Evolutionary conservation across 192 early-diverging fungal genomes (phyloP), one percentile per base, ranked within the genome.

Genomic region (Backusella liffmaniae): DNA sequence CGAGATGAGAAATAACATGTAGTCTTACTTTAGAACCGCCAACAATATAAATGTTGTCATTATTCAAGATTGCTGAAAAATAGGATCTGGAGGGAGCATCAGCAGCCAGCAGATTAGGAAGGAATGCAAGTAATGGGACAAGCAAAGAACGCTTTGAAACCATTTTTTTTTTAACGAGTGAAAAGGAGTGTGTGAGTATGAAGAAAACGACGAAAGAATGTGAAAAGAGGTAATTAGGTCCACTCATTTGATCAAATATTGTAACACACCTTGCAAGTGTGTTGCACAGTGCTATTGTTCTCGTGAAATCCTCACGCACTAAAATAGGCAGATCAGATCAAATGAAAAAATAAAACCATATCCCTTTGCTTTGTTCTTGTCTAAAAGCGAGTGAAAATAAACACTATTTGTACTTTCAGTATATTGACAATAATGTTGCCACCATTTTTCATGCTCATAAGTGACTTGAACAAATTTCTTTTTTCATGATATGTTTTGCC

Each of bases 201-300:
- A 29, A 29, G 21, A 29, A 56, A 23, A 62, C 4, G 56, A 49
- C 29, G 12, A 62, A 62, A 26, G 56, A 62, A 29, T 62, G 56
- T 62, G 56, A 62, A 62, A 62, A 62, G 56, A 3, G 12, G 9
- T 29, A 62, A 49, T 62, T 62, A 2, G 8, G 23, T 23, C 4
- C 56, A 62, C 56, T 62, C 56, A 62, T 62, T 62, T 62, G 56
- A 62, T 62, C 56, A 62, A 62, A 26, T 62, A 29, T 62, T 29
- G 56, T 62, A 62, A 62, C 56, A 62, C 56, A 29, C 23, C 26
- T 62, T 62, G 56, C 26, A 62, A 39, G 29, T 62, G 23, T 62
- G 56, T 62, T 62, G 56, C 29, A 62, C 56, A 62, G 56, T 15
- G 26, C 23, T 62, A 30, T 29, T 62, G 26, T 21, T 53, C 56